These are phyloP conservation scores for Meira miltonrushii DNA, from an alignment of 1,284 basidiomycete genomes.

Conservation along the genomic window DNA sequence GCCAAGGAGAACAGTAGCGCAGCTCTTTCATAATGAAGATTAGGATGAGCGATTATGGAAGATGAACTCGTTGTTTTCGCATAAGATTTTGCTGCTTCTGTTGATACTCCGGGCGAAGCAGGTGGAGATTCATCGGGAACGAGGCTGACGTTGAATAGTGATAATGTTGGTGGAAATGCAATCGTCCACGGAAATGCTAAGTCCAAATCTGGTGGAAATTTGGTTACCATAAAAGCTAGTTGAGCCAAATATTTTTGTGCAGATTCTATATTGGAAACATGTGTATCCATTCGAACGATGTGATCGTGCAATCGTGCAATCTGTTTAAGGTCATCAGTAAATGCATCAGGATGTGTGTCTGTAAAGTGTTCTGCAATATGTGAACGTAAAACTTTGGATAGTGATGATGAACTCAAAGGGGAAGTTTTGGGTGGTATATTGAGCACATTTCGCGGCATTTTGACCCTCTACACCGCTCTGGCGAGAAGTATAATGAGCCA, in stretches of 20 bases:
- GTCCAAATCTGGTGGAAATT: conserved; percentile 64
- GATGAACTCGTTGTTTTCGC: conserved; percentile 23
- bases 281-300: conserved; percentile 59
- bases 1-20: conserved; percentile 36
- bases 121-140: conserved; percentile 15
- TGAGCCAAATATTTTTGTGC: conserved; percentile 72
- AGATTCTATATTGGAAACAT: conserved; percentile 29
- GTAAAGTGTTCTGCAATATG: conserved; percentile 68
- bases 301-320: conserved; percentile 66
- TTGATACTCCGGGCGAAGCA: conserved; percentile 23
- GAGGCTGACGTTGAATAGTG: conserved; percentile 17
- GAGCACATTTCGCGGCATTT: conserved; percentile 32
- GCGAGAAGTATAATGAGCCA: not conserved
- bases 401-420: conserved; percentile 19
- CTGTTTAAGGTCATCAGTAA: conserved; percentile 68
- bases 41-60: conserved; percentile 31
- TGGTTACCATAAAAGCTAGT: conserved; percentile 69
- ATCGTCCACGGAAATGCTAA: conserved; percentile 40
- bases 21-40: conserved; percentile 35
- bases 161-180: conserved; percentile 27
- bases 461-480: not conserved
- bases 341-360: conserved; percentile 82
- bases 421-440: conserved; percentile 36
- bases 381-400: conserved; percentile 58
- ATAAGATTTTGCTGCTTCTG: conserved; percentile 10